phyloP scores from a whole-genome alignment of 164 flowering plant genomes.

The Sedum album region DNA sequence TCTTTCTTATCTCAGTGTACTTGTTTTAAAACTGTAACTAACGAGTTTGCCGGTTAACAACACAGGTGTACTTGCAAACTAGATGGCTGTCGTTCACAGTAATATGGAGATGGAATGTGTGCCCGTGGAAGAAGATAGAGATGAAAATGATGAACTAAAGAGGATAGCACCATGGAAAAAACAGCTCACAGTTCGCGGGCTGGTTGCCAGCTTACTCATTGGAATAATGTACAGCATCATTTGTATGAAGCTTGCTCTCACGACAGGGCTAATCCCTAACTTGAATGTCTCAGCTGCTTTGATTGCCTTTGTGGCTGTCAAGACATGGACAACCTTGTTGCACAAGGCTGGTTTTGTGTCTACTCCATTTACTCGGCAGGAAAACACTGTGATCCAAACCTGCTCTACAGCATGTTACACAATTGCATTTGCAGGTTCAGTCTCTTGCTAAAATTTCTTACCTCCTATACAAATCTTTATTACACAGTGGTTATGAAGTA shows the following conservation, averaged over 20 bases:
- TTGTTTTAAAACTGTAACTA: background rate
- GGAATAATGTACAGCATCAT: constrained; percentile 55
- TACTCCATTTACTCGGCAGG: constrained; percentile 51
- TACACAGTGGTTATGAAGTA: background rate
- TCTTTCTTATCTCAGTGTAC: background rate
- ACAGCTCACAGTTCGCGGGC: constrained; percentile 47
- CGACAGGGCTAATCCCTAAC: constrained; percentile 55
- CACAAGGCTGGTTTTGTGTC: constrained; percentile 30
- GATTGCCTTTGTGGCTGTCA: constrained; percentile 40
- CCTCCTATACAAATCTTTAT: background rate
- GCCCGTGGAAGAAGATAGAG: background rate
- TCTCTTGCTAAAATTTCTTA: background rate
- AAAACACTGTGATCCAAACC: constrained; percentile 54
- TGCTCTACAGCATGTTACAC: constrained; percentile 64
- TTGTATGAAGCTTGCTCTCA: constrained; percentile 59
- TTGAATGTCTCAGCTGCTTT: constrained; percentile 61
- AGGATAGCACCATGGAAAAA: constrained; percentile 29
- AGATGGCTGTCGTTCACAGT: background rate
- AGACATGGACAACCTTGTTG: constrained; percentile 47
- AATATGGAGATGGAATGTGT: constrained; percentile 20
- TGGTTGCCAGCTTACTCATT: constrained; percentile 37
- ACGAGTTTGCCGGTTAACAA: background rate
- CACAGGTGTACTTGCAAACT: background rate
- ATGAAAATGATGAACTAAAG: constrained; percentile 16
- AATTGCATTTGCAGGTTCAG: constrained; percentile 51